Evolutionary conservation across 2,329 filamentous ascomycete species (phyloP).

Genomic region (Fusarium veterinarium): DNA sequence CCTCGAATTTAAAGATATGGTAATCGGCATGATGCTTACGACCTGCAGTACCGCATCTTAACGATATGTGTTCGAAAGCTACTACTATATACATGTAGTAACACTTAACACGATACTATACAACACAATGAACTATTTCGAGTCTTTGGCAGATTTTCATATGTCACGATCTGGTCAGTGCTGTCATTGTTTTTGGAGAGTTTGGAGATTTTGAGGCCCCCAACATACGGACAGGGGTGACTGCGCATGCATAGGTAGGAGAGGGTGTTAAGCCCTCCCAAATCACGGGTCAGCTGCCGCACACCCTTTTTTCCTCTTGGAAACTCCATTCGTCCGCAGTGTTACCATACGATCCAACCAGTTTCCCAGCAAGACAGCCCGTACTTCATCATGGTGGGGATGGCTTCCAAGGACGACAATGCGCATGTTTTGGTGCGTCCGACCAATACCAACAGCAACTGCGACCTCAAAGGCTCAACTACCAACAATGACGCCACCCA

Average conservation of each 20-base stretch:
- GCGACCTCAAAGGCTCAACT: not conserved
- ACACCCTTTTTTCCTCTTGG: not conserved
- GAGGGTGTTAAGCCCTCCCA: not conserved
- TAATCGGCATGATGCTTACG: not conserved
- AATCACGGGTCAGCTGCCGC: not conserved
- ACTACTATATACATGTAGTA: not conserved
- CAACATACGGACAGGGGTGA: not conserved
- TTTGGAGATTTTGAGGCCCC: not conserved
- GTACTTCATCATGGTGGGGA: not conserved
- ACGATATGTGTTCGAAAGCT: not conserved
- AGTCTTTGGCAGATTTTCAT: not conserved
- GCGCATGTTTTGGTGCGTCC: fast-evolving
- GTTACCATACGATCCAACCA: not conserved
- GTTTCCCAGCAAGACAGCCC: too few relatives aligned
- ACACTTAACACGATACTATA: not conserved
- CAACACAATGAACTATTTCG: not conserved
- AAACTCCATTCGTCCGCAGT: not conserved
- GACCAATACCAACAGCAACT: not conserved
- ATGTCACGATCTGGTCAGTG: not conserved
- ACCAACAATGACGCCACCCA: not conserved
- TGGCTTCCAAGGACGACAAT: not conserved
- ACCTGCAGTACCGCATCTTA: not conserved
- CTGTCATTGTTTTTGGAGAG: not conserved
- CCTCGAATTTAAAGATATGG: fast-evolving
- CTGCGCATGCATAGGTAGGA: not conserved